Conservation (phyloP, 164 flowering plant species). For the Cinnamomum chago region DNA sequence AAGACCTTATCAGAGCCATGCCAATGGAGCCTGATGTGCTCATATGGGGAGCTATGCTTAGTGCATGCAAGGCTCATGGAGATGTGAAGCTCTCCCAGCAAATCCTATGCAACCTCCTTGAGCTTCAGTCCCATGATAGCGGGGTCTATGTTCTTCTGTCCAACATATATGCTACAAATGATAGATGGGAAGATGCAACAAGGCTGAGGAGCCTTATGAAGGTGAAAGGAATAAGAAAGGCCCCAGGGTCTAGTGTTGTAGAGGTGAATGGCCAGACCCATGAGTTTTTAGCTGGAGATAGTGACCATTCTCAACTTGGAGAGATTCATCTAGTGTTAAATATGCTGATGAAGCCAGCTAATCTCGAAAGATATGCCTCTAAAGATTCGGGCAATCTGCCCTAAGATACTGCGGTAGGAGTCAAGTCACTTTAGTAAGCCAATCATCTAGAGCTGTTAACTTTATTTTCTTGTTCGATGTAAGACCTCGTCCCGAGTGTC, state of each 20-base stretch:
- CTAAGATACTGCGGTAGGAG: conserved; percentile 4
- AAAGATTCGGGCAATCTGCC: conserved; percentile 8
- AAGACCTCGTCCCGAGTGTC: too few relatives aligned
- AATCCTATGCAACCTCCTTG: conserved; percentile 20
- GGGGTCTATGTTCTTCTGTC: conserved; percentile 52
- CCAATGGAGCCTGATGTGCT: conserved; percentile 46
- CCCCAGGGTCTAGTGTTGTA: conserved; percentile 50
- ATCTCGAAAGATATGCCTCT: too few relatives aligned
- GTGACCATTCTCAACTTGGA: conserved; percentile 31
- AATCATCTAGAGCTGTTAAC: neutral
- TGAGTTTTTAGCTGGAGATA: conserved; percentile 42
- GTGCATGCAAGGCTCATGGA: conserved; percentile 43
- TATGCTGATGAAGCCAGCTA: conserved; percentile 14
- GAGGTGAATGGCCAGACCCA: conserved; percentile 43
- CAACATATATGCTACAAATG: conserved; percentile 41
- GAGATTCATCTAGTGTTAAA: conserved; percentile 27
- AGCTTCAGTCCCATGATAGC: conserved; percentile 39
- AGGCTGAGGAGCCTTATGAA: conserved; percentile 44
- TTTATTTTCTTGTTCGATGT: conserved; percentile 3
- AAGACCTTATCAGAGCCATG: conserved; percentile 33
- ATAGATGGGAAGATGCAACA: conserved; percentile 46
- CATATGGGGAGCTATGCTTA: conserved; percentile 53
- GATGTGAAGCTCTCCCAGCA: conserved; percentile 29
- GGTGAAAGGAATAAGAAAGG: conserved; percentile 37
- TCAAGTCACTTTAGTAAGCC: neutral